These are phyloP conservation scores for Claviceps sorghi DNA, from an alignment of 2,329 filamentous ascomycete genomes.

Conservation along the genomic window DNA sequence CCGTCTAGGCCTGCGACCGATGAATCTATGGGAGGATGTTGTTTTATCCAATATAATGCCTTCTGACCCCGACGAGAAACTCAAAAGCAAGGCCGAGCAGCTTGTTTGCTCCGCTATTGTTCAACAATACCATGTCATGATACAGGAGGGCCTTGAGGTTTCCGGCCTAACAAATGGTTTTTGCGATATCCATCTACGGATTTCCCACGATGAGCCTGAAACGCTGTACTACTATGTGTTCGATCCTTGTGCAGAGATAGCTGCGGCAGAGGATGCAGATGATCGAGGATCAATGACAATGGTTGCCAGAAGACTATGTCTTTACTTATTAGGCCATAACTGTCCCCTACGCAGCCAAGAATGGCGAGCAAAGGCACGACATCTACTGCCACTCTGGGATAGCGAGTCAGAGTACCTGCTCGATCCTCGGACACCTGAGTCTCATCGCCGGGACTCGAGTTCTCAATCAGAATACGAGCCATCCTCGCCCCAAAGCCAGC, in stretches of 20 bases:
- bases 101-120: slow-evolving; percentile 3
- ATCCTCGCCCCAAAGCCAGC: background rate
- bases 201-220: background rate
- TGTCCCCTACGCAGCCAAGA: background rate
- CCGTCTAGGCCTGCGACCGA: background rate
- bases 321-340: background rate
- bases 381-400: no score
- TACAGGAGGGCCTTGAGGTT: slow-evolving; percentile 1
- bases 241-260: background rate
- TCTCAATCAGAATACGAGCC: background rate
- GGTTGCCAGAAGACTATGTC: background rate
- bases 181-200: background rate
- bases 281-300: background rate
- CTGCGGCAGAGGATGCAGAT: background rate
- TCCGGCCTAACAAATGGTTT: slow-evolving; percentile 3
- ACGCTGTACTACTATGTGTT: background rate
- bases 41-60: background rate
- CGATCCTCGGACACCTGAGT: no score
- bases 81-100: background rate
- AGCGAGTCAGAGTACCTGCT: no score
- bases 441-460: no score
- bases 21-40: slow-evolving; percentile 1
- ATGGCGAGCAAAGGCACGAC: background rate
- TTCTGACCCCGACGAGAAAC: background rate
- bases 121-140: slow-evolving; percentile 4